Base-by-base conservation (phyloP, 2,329 filamentous ascomycete species). In the Cladophialophora immunda region DNA sequence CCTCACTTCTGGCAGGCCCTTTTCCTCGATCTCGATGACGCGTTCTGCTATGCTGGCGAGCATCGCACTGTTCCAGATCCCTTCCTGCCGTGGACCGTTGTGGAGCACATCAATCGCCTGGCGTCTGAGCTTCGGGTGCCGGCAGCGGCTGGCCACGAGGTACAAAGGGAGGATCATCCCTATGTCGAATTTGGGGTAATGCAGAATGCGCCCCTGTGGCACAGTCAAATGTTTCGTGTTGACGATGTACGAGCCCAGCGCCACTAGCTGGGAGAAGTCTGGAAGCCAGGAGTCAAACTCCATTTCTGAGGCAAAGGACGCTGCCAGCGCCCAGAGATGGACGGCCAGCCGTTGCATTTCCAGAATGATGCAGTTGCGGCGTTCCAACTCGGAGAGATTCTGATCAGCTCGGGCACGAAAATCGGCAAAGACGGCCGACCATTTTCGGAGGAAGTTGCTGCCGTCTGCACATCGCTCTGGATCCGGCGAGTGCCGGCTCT, bases 1-100 rank as follows among this genome's bases (percentile, higher is more conserved):
- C 19, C 3, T 17, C 25, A 52, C 27, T 17, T 30, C 11, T 1
- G 17, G 2, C 29, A 62, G 25, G 4, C 62, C 60, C n/a, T 38
- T 70, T 61, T 78, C 76, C 63, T 79, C 77, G 2, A 78, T 19
- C n/a, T 62, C 64, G 45, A 78, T 76, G 17, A 79, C 64, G 4
- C 47, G 65, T 62, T 77, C 71, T 0, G 65, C 67, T 1, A 76
- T 57, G 7, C 61, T 41, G 41, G 72, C 70, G 9, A 66, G 64
- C 5, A 72, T 70, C 1, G 64, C 22, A 17, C 66, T 62, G 36
- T 74, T 72, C 29, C 73, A 72, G 22, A 78, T 72, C 0, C 77
- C 77, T 52, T 78, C 73, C 2, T 78, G 67, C 0, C 59, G 68
- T 6, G 73, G 75, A 3, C 72, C 70, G 57, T 59, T 67, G 1